These are phyloP conservation scores for Hortaea sp. DNA, from an alignment of 2,329 filamentous ascomycete genomes.

Conservation along the genomic window DNA sequence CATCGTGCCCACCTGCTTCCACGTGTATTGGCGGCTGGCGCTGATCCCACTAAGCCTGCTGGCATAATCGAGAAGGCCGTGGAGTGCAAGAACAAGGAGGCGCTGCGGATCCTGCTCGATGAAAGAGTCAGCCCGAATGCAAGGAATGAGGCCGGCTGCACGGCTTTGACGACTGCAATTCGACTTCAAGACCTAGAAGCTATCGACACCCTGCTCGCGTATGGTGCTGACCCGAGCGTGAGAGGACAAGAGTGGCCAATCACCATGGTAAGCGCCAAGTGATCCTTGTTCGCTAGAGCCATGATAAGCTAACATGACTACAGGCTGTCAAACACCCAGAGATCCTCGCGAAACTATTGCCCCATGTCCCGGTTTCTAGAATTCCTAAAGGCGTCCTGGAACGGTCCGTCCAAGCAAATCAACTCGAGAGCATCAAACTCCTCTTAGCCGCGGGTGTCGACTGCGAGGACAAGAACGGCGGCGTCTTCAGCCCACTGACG, in stretches of 20 bases:
- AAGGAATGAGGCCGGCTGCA: conserved; percentile 46
- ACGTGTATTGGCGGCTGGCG: conserved; percentile 50
- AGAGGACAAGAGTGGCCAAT: conserved; percentile 62
- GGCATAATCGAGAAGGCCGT: conserved; percentile 59
- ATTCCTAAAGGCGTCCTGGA: conserved; percentile 59
- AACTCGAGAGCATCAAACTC: conserved; percentile 57
- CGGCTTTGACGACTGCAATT: conserved; percentile 57
- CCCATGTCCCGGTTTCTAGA: conserved; percentile 47
- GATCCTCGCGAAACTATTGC: conserved; percentile 50
- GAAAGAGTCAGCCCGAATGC: conserved; percentile 52
- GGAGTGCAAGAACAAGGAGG: conserved; percentile 50
- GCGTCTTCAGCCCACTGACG: conserved; percentile 60
- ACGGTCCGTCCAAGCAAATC: conserved; percentile 55
- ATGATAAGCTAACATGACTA: no score
- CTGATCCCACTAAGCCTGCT: conserved; percentile 48
- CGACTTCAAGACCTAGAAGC: conserved; percentile 49
- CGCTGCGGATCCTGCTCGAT: conserved; percentile 50
- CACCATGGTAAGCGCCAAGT: conserved; percentile 40
- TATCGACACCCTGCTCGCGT: conserved; percentile 47
- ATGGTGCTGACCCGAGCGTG: conserved; percentile 52
- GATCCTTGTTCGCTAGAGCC: no score
- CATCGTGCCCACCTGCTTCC: conserved; percentile 52
- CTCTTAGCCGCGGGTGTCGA: conserved; percentile 54
- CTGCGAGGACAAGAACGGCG: conserved; percentile 62
- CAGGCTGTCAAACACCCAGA: conserved; percentile 48